These are phyloP conservation scores for Noccaea caerulescens DNA, from an alignment of 345 rosid species.

Conservation along the genomic window DNA sequence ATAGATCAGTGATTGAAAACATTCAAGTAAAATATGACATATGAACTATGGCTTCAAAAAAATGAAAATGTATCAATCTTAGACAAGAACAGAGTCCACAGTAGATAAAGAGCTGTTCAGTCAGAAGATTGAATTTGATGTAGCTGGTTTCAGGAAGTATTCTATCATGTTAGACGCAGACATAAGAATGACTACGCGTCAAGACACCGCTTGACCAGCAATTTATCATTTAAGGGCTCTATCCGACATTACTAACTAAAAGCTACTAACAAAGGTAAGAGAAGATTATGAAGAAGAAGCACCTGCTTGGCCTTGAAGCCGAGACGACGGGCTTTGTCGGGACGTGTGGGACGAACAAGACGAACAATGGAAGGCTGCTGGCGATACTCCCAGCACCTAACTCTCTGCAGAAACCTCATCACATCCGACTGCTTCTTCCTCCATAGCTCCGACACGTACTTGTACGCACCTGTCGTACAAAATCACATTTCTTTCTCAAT, in stretches of 20 bases:
- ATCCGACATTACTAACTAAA: neutral
- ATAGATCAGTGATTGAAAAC: neutral
- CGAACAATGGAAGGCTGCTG: conserved; percentile 97
- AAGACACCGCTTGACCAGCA: conserved; percentile 48
- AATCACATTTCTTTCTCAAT: neutral
- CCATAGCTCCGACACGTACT: conserved; percentile 97
- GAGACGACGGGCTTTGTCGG: conserved; percentile 91
- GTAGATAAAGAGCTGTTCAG: conserved; percentile 35
- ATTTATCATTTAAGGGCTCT: neutral
- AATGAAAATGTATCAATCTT: conserved; percentile 38
- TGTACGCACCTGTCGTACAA: conserved; percentile 73
- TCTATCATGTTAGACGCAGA: conserved; percentile 26
- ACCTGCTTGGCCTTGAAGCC: conserved; percentile 99
- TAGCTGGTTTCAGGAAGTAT: conserved; percentile 47
- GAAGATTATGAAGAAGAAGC: too few species aligned
- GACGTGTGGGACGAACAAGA: conserved; percentile 89
- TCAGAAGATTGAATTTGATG: conserved; percentile 35
- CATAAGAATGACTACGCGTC: conserved; percentile 25
- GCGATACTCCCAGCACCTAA: conserved; percentile 99
- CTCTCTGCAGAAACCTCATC: conserved; percentile 97
- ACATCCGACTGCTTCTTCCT: conserved; percentile 99
- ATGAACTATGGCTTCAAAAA: neutral
- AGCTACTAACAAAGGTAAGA: neutral
- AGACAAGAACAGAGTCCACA: conserved; percentile 44
- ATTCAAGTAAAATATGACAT: neutral